These are phyloP conservation scores for Salix viminalis DNA, from an alignment of 345 rosid species.

Conservation along the genomic window DNA sequence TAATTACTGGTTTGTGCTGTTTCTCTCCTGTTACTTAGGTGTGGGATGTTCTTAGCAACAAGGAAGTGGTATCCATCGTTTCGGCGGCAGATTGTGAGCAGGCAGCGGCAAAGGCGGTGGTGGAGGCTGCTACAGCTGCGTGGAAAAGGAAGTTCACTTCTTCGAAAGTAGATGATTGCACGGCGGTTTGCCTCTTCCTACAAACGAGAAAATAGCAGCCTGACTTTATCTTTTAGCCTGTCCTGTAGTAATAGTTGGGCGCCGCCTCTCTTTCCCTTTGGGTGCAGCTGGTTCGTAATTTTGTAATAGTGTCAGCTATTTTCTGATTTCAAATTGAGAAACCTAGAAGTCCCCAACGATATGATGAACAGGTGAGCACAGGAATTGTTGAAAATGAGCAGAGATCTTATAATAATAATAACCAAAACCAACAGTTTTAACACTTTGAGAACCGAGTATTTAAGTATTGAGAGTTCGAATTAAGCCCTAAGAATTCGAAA, in stretches of 20 bases:
- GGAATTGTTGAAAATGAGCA: not conserved
- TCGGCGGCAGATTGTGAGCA: conserved; percentile 35
- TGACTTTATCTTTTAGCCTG: not conserved
- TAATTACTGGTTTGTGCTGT: not conserved
- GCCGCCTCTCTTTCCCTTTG: not conserved
- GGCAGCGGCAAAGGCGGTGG: conserved; percentile 54
- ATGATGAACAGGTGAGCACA: not conserved
- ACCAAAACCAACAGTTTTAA: not conserved
- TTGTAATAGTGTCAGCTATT: not conserved
- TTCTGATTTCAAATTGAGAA: not conserved
- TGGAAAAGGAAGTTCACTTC: conserved; percentile 65
- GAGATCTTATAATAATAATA: not conserved
- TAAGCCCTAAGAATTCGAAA: not conserved
- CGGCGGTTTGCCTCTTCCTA: conserved; percentile 59
- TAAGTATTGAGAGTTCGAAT: not conserved
- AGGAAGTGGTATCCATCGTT: conserved; percentile 51
- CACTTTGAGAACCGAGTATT: not conserved
- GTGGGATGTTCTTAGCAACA: conserved; percentile 77
- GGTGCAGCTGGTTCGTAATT: not conserved
- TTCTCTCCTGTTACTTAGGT: conserved; percentile 28
- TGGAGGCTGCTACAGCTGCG: conserved; percentile 53
- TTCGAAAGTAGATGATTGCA: conserved; percentile 62
- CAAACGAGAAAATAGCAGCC: conserved; percentile 22
- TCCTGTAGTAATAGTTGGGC: not conserved
- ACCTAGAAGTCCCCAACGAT: not conserved